Conservation (phyloP, 2,329 filamentous ascomycete species). For the Eurotiales sp. region DNA sequence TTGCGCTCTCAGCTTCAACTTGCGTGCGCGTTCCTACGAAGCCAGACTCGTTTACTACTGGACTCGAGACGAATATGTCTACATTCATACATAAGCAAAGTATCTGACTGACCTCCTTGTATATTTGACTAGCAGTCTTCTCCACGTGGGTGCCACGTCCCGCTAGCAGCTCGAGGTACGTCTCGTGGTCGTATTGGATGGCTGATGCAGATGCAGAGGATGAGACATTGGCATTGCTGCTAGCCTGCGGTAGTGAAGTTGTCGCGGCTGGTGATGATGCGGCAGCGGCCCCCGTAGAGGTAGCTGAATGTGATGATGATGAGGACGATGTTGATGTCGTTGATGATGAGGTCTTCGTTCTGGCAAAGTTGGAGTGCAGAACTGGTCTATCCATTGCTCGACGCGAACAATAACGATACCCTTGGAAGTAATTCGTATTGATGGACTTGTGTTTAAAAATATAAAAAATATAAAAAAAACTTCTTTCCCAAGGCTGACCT, state of each 20-base stretch:
- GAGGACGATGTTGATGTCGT: not conserved
- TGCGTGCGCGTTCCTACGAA: conserved; percentile 24
- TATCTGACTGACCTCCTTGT: conserved; percentile 23
- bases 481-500: too few species aligned
- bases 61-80: not conserved
- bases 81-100: not conserved
- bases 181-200: conserved; percentile 30
- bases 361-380: too few species aligned
- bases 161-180: conserved; percentile 27
- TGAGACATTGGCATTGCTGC: not conserved
- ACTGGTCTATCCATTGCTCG: too few species aligned
- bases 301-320: conserved; percentile 23
- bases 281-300: too few species aligned
- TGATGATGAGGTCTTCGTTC: too few species aligned
- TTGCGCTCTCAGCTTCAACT: conserved; percentile 21
- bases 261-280: conserved; percentile 19
- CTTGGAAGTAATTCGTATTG: too few species aligned
- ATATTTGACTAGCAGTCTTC: conserved; percentile 30
- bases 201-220: conserved; percentile 7
- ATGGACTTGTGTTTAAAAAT: too few species aligned
- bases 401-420: too few species aligned
- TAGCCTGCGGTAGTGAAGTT: not conserved
- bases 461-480: too few species aligned
- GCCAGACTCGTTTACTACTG: not conserved
- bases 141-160: conserved; percentile 17